Conservation (phyloP, 148 eudicot species). For the Rhododendron mucronatum region DNA sequence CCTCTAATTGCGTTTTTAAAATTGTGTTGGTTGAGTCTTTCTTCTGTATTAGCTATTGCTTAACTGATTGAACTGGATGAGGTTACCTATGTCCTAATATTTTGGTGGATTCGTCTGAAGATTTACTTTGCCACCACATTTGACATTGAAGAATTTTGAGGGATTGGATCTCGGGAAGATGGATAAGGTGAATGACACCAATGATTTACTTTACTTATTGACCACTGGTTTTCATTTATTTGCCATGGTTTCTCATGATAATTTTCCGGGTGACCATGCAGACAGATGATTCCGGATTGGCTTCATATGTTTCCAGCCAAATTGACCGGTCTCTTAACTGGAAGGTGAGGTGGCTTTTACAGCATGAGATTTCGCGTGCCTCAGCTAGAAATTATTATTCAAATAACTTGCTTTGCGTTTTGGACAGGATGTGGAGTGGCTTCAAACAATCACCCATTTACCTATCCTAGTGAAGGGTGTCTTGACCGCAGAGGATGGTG, state of each 20-base stretch:
- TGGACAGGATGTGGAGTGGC: conserved; percentile 89
- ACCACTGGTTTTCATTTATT: not conserved
- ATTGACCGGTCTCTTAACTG: conserved; percentile 72
- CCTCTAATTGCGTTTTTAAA: not conserved
- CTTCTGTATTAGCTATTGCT: not conserved
- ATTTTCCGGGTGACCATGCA: conserved; percentile 22
- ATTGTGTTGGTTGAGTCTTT: not conserved
- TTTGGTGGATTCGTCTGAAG: conserved; percentile 24
- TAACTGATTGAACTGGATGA: not conserved
- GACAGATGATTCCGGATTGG: conserved; percentile 83
- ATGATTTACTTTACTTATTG: not conserved
- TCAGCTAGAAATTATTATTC: not conserved
- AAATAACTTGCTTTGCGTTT: not conserved
- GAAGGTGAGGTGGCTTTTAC: conserved; percentile 42
- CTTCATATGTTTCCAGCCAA: conserved; percentile 63
- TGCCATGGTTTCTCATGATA: not conserved
- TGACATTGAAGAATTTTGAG: conserved; percentile 65
- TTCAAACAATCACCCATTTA: conserved; percentile 71
- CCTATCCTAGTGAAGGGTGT: conserved; percentile 96
- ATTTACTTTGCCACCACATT: conserved; percentile 56
- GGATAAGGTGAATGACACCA: conserved; percentile 33
- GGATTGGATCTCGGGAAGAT: conserved; percentile 63
- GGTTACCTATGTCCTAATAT: not conserved
- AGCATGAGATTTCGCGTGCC: not conserved
- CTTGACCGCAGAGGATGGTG: conserved; percentile 90